Conservation (phyloP, 768 basidiomycete species). For the Cystobasidium onofrii region DNA sequence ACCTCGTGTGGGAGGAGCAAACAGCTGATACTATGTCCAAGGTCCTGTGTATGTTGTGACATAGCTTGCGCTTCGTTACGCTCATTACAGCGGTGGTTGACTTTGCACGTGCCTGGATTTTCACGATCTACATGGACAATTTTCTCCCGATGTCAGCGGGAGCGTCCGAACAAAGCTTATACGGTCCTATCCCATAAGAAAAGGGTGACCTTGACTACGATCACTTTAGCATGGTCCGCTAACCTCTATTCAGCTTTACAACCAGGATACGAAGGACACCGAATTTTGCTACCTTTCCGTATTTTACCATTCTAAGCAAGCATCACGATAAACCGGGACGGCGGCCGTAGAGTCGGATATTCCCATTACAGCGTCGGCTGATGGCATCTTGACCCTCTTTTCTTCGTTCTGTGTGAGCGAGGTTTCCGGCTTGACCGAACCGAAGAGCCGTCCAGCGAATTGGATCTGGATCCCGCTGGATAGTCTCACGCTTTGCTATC, state of each 20-base stretch:
- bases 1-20: too few species aligned
- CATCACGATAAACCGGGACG: not conserved
- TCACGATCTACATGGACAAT: too few species aligned
- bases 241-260: not conserved
- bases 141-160: not conserved
- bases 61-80: too few species aligned
- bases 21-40: too few species aligned
- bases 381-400: not conserved
- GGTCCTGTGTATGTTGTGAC: too few species aligned
- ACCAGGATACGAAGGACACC: not conserved
- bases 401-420: not conserved
- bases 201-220: not conserved
- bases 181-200: not conserved
- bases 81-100: too few species aligned
- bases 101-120: not conserved
- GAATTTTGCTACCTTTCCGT: not conserved
- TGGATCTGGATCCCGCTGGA: too few species aligned
- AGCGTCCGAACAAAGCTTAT: not conserved
- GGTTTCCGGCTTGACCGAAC: too few species aligned
- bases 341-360: not conserved
- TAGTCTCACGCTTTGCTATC: too few species aligned
- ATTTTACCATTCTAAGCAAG: conserved; percentile 1
- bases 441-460: too few species aligned
- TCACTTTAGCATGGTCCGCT: not conserved
- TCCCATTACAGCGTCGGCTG: not conserved